Evolutionary conservation across 2,329 filamentous ascomycete genomes (phyloP), one percentile per base, ranked within the genome.

Genomic region (Epicoccum nigrum): DNA sequence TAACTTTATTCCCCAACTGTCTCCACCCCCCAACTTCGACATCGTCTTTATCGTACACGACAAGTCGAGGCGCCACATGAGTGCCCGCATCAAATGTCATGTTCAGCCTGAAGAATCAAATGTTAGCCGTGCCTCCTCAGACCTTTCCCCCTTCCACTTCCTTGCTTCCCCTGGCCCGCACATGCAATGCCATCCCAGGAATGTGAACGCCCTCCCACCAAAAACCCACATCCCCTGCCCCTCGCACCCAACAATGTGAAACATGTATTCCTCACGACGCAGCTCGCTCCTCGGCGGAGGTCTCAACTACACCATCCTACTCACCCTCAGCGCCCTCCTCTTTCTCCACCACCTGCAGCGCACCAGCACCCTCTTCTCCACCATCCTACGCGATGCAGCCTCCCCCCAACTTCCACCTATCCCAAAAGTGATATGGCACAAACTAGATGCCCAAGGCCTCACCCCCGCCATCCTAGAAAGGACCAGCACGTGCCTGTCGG

Each of bases 391-490:
- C 8, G 28, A 30, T n/a, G 23, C 23, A 27, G 11, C 23, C 4
- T 13, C 28, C 12, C 13, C 28, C 28, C 12, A 7, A 30, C 28
- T 1, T 1, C 28, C 7, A 13, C 13, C 28, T 20, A 38, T 75
- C 38, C 64, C 72, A 6, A 60, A 68, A 46, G 71, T 63, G 16
- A 54, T 76, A 20, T 76, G 74, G 74, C 75, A 75, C 52, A 76
- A 76, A 47, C 54, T 74, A 4, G 74, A 72, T 0, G 69, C 72
- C 0, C 69, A 64, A 16, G 74, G 74, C 8, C 51, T 74, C 4
- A 70, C 40, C 38, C 50, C 65, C 15, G 55, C 72, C 6, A 60
- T 61, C 7, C 58, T 57, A 30, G 41, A 45, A 13, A 74, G 71
- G 69, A 72, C 69, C 11, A 55, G 68, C 27, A 68, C 45, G 19